Percentiles rank a stretch among this genome's conserved stretches.
Conservation (phyloP, 345 rosid genomes). For the Salix arbutifolia region DNA sequence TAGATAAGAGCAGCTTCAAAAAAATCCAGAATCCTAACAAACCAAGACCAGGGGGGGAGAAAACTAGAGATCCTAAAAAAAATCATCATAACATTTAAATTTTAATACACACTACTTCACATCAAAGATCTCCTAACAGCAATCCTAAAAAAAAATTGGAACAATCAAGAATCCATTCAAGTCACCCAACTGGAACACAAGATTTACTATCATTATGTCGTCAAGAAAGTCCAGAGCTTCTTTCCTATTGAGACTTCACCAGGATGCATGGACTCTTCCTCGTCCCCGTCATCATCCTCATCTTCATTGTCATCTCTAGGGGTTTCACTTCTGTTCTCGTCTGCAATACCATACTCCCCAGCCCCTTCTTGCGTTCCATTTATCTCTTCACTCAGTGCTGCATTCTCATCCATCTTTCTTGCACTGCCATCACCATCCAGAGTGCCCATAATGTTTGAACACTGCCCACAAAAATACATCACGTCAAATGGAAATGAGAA, state of each 20-base stretch:
- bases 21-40: constrained; percentile 25
- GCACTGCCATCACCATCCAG: constrained; percentile 40
- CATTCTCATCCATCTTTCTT: constrained; percentile 35
- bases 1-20: not conserved
- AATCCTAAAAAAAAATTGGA: constrained; percentile 23
- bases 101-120: constrained; percentile 31
- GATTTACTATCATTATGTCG: constrained; percentile 40
- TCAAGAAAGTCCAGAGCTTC: constrained; percentile 91
- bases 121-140: constrained; percentile 34
- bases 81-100: constrained; percentile 25
- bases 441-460: constrained; percentile 31
- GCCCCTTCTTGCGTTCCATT: constrained; percentile 54
- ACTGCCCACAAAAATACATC: constrained; percentile 32
- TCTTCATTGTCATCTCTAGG: constrained; percentile 27
- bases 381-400: constrained; percentile 69
- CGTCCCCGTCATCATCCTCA: constrained; percentile 43
- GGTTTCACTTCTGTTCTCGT: constrained; percentile 30
- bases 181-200: not conserved
- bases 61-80: constrained; percentile 12
- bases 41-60: not conserved
- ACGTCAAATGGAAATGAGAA: not conserved
- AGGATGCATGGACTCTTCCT: constrained; percentile 58
- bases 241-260: constrained; percentile 79
- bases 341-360: constrained; percentile 27
- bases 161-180: constrained; percentile 19